Evolutionary conservation across 768 basidiomycete species (phyloP).

Genomic region (Nevesoporus exiguus): DNA sequence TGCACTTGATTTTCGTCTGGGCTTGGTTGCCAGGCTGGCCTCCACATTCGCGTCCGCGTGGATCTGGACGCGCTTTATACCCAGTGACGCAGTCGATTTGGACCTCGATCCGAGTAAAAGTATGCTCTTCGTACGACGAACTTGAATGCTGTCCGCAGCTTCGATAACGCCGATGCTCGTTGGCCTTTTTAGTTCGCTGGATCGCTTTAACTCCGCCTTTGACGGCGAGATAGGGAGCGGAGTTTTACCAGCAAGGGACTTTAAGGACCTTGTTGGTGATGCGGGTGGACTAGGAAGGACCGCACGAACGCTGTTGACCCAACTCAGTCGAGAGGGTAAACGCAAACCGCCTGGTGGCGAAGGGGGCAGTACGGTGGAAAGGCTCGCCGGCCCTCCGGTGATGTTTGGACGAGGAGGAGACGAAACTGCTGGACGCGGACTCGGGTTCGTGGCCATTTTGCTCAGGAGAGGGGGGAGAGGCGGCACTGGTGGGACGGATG

Average conservation of each 20-base stretch:
- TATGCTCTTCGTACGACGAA: constrained; percentile 32
- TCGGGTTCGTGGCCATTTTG: constrained; percentile 13
- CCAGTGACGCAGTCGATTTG: constrained; percentile 21
- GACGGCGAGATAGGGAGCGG: constrained; percentile 3
- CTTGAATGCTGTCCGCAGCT: constrained; percentile 24
- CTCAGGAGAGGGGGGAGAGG: constrained; percentile 25
- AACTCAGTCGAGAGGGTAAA: constrained; percentile 30
- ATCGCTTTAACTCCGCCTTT: constrained; percentile 4
- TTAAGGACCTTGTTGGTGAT: constrained; percentile 23
- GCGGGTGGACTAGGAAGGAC: constrained; percentile 31
- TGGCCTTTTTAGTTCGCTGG: constrained; percentile 19
- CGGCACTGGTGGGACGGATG: constrained; percentile 22
- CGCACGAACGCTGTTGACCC: constrained; percentile 25
- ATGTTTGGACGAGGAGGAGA: constrained; percentile 12
- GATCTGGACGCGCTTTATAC: constrained; percentile 29
- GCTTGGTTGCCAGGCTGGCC: constrained; percentile 8
- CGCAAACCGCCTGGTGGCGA: constrained; percentile 30
- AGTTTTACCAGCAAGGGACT: constrained; percentile 4
- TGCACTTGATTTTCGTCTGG: constrained; percentile 28
- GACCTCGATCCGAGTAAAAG: constrained; percentile 28
- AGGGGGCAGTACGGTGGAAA: constrained; percentile 20
- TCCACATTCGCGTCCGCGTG: constrained; percentile 23
- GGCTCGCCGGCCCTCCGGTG: neutral
- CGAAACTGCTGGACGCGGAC: neutral
- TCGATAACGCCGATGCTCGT: constrained; percentile 31